Evolutionary conservation across 495 filamentous ascomycete genomes (phyloP), one percentile per base, ranked within the genome.

Genomic region (Diplogelasinospora grovesii): DNA sequence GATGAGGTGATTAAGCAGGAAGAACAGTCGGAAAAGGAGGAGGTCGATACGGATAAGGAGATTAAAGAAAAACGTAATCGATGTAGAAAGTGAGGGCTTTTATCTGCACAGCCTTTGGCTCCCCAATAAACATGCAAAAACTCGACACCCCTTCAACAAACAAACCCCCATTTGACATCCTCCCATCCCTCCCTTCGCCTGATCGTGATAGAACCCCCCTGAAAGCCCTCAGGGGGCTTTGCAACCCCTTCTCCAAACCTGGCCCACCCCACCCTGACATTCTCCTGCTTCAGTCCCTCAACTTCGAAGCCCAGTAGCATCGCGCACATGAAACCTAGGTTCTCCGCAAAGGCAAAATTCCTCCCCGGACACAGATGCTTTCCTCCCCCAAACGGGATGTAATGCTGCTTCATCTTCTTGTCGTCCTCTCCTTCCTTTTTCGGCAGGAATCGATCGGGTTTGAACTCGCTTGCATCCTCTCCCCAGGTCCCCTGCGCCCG

Each of bases 331-430:
- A 62, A 43, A 5, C 56, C 54, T 27, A 60, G 29, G 34, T 67
- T 66, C 52, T 70, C 68, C 4, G 56, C 56, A 28, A 55, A 50
- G 1, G 69, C 69, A 43, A 70, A 70, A 40, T 65, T 52, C 7
- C 68, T 45, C 0, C 70, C 69, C 1, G 70, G 70, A 49, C 69
- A 72, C 23, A 70, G 28, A n/a, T 58, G 54, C 36, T 47, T 53
- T 4, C 69, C 69, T 3, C 70, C 69, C 5, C 69, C 68, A 42
- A 72, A 73, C 8, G 60, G 62, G 3, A 61, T 36, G 23, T n/a
- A 57, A 71, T 0, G 60, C 56, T 7, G 52, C 18, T 51, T 33
- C 4, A 36, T 24, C 29, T 59, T 51, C 15, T 45, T 39, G 15
- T 36, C 24, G 4, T 15, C 26, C 9, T 58, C 51, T 19, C 41